A percentile compares a stretch with the other conserved stretches of the same genome.
phyloP scores from a whole-genome alignment of 306 rosid species.

The Mimosa pudica region DNA sequence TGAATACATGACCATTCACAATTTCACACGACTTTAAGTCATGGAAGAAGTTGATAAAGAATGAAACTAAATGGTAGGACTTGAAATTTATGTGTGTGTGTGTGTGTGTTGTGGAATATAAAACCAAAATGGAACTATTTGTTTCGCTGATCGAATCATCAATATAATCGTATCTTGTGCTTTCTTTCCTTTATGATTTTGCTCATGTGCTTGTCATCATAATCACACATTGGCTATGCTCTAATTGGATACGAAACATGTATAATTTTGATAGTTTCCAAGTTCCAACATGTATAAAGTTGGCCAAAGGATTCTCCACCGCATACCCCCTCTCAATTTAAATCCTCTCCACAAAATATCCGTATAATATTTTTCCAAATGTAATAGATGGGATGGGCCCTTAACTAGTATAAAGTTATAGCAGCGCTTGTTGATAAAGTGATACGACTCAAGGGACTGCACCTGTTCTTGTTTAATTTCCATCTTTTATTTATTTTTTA shows the following conservation, averaged over 20 bases:
- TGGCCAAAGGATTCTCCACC: too few species aligned
- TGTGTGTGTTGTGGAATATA: background rate
- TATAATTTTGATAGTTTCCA: background rate
- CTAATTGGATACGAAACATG: background rate
- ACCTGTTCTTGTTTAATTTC: background rate
- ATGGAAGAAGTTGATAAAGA: background rate
- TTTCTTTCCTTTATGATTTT: background rate
- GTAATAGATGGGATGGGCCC: too few species aligned
- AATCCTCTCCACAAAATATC: too few species aligned
- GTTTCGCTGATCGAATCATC: background rate
- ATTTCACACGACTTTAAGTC: background rate
- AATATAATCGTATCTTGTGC: background rate
- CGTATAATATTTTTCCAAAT: too few species aligned
- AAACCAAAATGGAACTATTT: background rate
- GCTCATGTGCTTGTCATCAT: background rate
- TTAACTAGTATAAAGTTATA: background rate
- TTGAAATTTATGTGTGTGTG: background rate
- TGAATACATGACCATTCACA: background rate
- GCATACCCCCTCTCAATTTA: too few species aligned
- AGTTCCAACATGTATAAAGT: background rate
- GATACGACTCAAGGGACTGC: background rate
- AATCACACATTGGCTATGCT: background rate
- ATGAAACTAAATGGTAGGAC: background rate
- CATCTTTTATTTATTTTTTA: background rate
- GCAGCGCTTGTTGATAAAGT: background rate